Conservation (phyloP, 1,139 yeast species). For the Hyphopichia khmerensis region DNA sequence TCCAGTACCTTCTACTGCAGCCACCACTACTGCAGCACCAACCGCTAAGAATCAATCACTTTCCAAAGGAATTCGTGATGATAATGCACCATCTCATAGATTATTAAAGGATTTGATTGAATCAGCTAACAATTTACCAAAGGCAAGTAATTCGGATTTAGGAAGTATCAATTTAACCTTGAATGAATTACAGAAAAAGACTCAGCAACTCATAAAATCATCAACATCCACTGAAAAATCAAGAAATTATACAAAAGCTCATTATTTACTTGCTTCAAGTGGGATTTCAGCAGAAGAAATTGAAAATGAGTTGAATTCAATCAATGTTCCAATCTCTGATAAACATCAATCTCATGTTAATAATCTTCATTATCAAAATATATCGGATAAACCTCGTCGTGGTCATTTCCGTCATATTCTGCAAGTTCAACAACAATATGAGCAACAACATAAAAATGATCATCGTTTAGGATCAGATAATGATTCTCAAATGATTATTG, state of each 20-base stretch:
- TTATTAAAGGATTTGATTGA: conserved; percentile 64
- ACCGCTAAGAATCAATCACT: background rate
- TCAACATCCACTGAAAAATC: conserved; percentile 20
- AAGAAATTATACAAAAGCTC: conserved; percentile 76
- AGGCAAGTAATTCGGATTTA: conserved; percentile 54
- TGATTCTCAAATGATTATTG: background rate
- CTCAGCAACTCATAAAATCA: conserved; percentile 56
- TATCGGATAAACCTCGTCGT: background rate
- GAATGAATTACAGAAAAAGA: conserved; percentile 72
- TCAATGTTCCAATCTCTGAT: conserved; percentile 21
- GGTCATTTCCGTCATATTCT: background rate
- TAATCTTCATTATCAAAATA: background rate
- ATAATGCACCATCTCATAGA: conserved; percentile 10
- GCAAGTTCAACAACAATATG: background rate
- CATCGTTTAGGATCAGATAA: background rate
- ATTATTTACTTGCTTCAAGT: conserved; percentile 83
- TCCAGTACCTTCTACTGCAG: background rate
- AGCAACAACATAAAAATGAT: background rate
- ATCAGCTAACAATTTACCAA: conserved; percentile 70
- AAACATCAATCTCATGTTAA: background rate
- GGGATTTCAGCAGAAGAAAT: conserved; percentile 89
- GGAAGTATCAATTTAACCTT: conserved; percentile 77
- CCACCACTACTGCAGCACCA: background rate
- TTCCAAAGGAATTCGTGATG: background rate
- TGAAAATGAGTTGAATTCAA: conserved; percentile 58